phyloP scores from a whole-genome alignment of 495 filamentous ascomycete species.

The Rusavskia elegans region DNA sequence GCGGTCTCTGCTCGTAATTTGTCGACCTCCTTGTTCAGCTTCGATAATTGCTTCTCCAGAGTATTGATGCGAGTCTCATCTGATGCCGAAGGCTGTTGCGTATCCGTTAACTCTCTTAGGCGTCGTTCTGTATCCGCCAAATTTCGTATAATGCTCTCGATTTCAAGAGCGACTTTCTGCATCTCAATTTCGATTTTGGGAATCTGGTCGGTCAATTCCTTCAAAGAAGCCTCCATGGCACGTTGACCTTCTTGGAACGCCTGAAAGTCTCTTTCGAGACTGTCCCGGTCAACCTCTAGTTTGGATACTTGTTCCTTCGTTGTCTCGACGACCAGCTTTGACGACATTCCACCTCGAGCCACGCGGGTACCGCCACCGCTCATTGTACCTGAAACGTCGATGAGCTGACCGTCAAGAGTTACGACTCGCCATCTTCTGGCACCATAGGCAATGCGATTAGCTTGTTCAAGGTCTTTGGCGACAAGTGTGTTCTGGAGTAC shows the following conservation, averaged over 20 bases:
- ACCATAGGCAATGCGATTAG: conserved; percentile 91
- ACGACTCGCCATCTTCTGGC: conserved; percentile 88
- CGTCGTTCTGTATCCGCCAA: conserved; percentile 70
- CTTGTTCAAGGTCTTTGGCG: conserved; percentile 80
- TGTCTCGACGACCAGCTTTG: conserved; percentile 72
- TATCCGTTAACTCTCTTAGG: conserved; percentile 62
- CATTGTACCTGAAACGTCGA: conserved; percentile 97
- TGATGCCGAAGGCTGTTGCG: conserved; percentile 61
- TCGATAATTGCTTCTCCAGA: conserved; percentile 61
- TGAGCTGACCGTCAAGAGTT: conserved; percentile 84
- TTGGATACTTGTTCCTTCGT: conserved; percentile 76
- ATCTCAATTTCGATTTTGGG: conserved; percentile 77
- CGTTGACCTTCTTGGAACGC: conserved; percentile 66
- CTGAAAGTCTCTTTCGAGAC: conserved; percentile 62
- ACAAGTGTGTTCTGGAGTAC: conserved; percentile 88
- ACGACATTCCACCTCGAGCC: conserved; percentile 85
- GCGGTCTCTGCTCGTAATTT: conserved; percentile 67
- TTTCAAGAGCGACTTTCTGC: conserved; percentile 80
- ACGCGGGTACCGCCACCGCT: conserved; percentile 84
- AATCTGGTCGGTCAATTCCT: conserved; percentile 62
- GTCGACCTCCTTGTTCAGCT: conserved; percentile 61
- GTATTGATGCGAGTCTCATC: conserved; percentile 53
- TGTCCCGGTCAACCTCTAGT: conserved; percentile 73
- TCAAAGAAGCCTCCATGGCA: conserved; percentile 55
- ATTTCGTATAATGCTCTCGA: conserved; percentile 74